Evolutionary conservation across 2,329 filamentous ascomycete species (phyloP).

Genomic region (Leptographium galeiforme): DNA sequence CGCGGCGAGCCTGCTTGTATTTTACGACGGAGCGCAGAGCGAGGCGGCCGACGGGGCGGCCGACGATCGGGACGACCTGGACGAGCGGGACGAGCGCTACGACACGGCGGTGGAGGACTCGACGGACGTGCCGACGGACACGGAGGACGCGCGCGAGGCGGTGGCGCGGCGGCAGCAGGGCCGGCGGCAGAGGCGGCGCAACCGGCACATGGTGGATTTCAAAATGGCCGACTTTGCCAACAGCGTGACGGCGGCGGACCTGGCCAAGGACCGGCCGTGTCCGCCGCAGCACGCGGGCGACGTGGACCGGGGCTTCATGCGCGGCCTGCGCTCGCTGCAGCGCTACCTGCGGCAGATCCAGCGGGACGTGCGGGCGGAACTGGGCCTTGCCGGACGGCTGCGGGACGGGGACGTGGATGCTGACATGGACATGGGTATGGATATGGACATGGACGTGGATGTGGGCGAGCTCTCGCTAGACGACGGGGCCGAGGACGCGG

Average conservation of each 20-base stretch:
- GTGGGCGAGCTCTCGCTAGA: background rate
- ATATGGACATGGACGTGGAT: background rate
- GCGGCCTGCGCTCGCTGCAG: conserved; percentile 64
- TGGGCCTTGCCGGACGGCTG: conserved; percentile 25
- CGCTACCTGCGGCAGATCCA: conserved; percentile 83
- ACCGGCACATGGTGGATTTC: conserved; percentile 61
- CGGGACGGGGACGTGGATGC: conserved; percentile 1
- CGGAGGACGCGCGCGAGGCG: conserved; percentile 28
- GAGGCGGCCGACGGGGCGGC: conserved; percentile 48
- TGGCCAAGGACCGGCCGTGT: conserved; percentile 49
- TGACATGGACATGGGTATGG: no score
- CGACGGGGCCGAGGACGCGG: conserved; percentile 2
- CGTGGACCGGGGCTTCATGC: conserved; percentile 78
- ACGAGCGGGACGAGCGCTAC: no score
- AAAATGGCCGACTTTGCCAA: conserved; percentile 99
- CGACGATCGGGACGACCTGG: conserved; percentile 31
- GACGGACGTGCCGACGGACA: conserved; percentile 44
- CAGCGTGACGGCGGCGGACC: conserved; percentile 79
- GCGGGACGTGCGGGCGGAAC: conserved; percentile 51
- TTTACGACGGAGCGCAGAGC: conserved; percentile 77
- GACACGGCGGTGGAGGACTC: conserved; percentile 32
- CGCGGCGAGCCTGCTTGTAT: conserved; percentile 84
- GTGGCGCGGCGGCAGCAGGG: conserved; percentile 14
- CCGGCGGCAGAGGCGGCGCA: conserved; percentile 18
- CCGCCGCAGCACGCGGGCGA: conserved; percentile 70